Conservation (phyloP, 2,329 filamentous ascomycete species). For the Apiospora hydei region DNA sequence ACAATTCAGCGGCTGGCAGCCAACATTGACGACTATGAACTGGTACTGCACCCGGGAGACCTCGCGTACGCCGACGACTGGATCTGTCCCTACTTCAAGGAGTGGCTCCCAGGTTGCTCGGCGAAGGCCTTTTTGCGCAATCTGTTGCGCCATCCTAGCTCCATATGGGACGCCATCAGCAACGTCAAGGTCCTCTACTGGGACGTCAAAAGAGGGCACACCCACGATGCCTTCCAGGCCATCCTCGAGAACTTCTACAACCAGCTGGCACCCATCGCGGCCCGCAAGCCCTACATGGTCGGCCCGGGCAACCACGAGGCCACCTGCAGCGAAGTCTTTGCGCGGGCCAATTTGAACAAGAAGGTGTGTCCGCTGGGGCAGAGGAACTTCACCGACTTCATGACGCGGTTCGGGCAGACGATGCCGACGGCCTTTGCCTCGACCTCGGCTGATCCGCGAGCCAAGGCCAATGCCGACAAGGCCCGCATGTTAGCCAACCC, state of each 20-base stretch:
- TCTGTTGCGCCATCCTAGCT: not conserved
- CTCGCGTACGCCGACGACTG: conserved; percentile 67
- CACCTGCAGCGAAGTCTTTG: conserved; percentile 53
- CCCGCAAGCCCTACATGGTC: conserved; percentile 63
- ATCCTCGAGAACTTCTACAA: conserved; percentile 65
- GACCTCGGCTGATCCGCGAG: conserved; percentile 50
- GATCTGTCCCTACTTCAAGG: conserved; percentile 38
- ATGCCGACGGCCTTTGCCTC: conserved; percentile 61
- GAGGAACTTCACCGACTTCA: conserved; percentile 67
- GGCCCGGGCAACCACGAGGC: conserved; percentile 68
- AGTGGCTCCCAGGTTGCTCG: not conserved
- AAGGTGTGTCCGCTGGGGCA: conserved; percentile 58
- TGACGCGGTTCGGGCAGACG: conserved; percentile 59
- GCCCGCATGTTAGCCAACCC: conserved; percentile 55
- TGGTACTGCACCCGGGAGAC: conserved; percentile 62
- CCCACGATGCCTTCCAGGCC: conserved; percentile 60
- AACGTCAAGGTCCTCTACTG: conserved; percentile 48
- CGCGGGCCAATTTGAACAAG: conserved; percentile 32
- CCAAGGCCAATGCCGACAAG: conserved; percentile 52
- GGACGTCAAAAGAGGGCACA: conserved; percentile 38
- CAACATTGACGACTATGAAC: conserved; percentile 62
- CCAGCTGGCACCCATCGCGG: conserved; percentile 60
- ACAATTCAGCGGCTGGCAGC: conserved; percentile 62
- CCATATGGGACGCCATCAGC: not conserved
- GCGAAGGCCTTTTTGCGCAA: not conserved